Evolutionary conservation across 345 rosid species (phyloP), one percentile per base, ranked within the genome.

Genomic region (Durio zibethinus): DNA sequence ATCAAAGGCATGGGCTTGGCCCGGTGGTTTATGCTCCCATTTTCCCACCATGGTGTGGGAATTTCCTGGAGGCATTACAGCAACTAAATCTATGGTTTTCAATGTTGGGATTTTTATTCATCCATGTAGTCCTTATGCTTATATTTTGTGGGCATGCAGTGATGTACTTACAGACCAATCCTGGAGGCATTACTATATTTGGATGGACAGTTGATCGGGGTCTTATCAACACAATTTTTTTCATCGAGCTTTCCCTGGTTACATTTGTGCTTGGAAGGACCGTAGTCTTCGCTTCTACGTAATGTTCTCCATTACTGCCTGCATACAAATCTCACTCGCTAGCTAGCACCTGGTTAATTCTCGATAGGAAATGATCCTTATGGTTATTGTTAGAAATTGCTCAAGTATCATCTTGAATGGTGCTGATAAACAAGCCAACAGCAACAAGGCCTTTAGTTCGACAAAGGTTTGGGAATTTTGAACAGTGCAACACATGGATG

Each of bases 151-250:
- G 36, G 36, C 36, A 57, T 85, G 88, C 91, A 94, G 98, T 94
- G 12, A 50, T 87, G 84, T 94, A 94, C 78, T 76, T 94, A 85
- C 97, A 91, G 90, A 83, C 82, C 77, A 94, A 94, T 83, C 97
- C 95, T 0, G 98, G 97, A 12, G 98, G 98, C 42, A 91, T 93
- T 74, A 94, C 98, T 1, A 87, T 94, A 60, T 94, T 90, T 53
- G 97, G 98, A 70, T 88, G 94, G 95, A 93, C 92, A 14, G 90
- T 93, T 50, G 98, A 94, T 81, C 84, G 98, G 21, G 90, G 79
- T 74, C 88, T 94, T 35, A 79, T 94, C 53, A 89, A 82, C 84
- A 91, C 98, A 36, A 94, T 94, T 82, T 94, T 94, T 87, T 94
- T 90, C 88, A 80, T 94, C 21, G 85, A 93, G 81, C 95, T 93